Evolutionary conservation across 768 basidiomycete genomes (phyloP), one percentile per base, ranked within the genome.

Genomic region (Mycena metata): DNA sequence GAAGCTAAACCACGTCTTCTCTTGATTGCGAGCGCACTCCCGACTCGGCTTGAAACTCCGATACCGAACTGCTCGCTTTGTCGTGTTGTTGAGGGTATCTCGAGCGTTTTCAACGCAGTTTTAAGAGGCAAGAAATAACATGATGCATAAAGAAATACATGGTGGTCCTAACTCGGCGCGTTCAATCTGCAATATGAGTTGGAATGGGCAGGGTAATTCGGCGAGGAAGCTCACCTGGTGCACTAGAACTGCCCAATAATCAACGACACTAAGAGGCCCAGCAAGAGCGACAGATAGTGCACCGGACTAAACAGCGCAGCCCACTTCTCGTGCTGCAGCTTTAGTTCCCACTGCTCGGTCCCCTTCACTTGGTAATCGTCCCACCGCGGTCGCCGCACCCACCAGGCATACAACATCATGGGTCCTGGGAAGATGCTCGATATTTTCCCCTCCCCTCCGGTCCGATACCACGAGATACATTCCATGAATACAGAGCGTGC

Each of bases 401-500:
- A 77, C 72, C 75, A 76, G 78, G 81, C 83, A 69, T 77, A 79
- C n/a, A 73, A 45, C 3, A 70, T 65, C 10, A 74, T 72, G 5
- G 72, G 65, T 72, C 85, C 83, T 36, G 83, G 85, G 64, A 85
- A 86, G 8, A 81, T 77, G 52, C 72, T 76, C 35, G 76, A 78
- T 9, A 80, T 70, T 65, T 81, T 84, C 5, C 84, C 84, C 8
- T 60, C 76, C 8, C 79, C 76, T 10, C 76, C 77, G 1, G 73
- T 74, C 2, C 81, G 80, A 68, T 84, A 82, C 83, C 83, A 86
- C 15, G 84, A 84, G 21, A 69, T 56, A 67, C 82, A 85, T 11
- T 76, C 71, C 39, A 73, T 43, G 21, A 77, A 78, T 5, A 56
- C 54, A 10, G 62, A 64, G 5, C 35, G 21, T 16, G 62, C 26